These are phyloP conservation scores for Fomitopsis serialis DNA, from an alignment of 768 basidiomycete species.

Conservation along the genomic window DNA sequence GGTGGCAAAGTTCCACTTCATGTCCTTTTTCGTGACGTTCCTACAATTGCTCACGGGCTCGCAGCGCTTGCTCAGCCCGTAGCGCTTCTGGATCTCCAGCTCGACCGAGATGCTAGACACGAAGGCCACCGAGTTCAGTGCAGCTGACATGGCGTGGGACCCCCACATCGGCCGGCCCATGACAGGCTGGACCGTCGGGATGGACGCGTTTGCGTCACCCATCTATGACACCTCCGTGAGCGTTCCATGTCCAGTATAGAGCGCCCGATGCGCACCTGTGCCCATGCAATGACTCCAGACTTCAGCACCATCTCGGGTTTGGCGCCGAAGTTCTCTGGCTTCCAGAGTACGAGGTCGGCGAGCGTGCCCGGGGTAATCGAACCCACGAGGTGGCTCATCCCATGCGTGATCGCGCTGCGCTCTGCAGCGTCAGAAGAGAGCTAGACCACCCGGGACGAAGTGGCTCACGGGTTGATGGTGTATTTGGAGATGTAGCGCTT, in stretches of 20 bases:
- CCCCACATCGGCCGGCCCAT: slow-evolving; percentile 94
- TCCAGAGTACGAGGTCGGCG: slow-evolving; percentile 95
- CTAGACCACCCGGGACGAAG: neutral
- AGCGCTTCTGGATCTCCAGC: slow-evolving; percentile 53
- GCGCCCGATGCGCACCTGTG: slow-evolving; percentile 53
- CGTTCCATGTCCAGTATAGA: neutral
- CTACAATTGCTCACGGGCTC: slow-evolving; percentile 78
- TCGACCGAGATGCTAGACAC: slow-evolving; percentile 72
- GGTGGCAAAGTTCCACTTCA: slow-evolving; percentile 87
- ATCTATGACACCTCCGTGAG: slow-evolving; percentile 43
- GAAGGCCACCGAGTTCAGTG: slow-evolving; percentile 81
- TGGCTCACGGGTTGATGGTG: slow-evolving; percentile 90
- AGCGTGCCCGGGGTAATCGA: slow-evolving; percentile 77
- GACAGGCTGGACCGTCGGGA: slow-evolving; percentile 91
- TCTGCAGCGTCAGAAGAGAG: slow-evolving; percentile 3
- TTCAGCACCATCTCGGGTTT: slow-evolving; percentile 95
- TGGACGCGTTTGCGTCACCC: slow-evolving; percentile 96
- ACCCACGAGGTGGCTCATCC: slow-evolving; percentile 84
- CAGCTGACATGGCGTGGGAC: slow-evolving; percentile 66
- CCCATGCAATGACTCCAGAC: slow-evolving; percentile 88
- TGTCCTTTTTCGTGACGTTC: slow-evolving; percentile 73
- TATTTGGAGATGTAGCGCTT: slow-evolving; percentile 96
- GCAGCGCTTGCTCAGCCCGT: slow-evolving; percentile 64
- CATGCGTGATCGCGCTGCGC: slow-evolving; percentile 84
- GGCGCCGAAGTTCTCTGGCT: slow-evolving; percentile 87